phyloP scores from a whole-genome alignment of 2,329 filamentous ascomycete species.

The Colletotrichum sp. region DNA sequence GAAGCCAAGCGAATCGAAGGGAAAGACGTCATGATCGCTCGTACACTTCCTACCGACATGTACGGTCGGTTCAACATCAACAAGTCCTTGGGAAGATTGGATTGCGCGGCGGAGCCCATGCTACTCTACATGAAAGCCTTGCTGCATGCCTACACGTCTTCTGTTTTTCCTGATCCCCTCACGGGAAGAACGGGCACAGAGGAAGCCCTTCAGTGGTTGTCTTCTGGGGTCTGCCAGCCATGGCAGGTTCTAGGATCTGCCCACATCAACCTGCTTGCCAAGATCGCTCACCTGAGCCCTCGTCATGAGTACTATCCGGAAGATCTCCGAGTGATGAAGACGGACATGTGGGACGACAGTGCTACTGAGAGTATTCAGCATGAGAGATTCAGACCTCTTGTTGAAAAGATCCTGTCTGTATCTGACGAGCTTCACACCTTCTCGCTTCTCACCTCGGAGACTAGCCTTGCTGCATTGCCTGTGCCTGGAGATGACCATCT shows the following conservation, averaged over 20 bases:
- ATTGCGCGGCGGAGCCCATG: conserved; percentile 60
- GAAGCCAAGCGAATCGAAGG: neutral
- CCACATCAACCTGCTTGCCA: neutral
- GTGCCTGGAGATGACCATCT: conserved; percentile 24
- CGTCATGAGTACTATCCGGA: conserved; percentile 41
- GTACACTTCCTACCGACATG: conserved; percentile 32
- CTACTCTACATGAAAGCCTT: conserved; percentile 62
- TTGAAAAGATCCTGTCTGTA: conserved; percentile 30
- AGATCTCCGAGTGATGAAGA: conserved; percentile 36
- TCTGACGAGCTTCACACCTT: conserved; percentile 33
- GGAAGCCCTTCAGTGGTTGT: conserved; percentile 57
- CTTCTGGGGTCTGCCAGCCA: conserved; percentile 55
- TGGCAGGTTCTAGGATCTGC: conserved; percentile 41
- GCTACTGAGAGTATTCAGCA: conserved; percentile 41
- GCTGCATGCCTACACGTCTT: conserved; percentile 67
- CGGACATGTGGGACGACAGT: conserved; percentile 33
- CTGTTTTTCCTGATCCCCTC: conserved; percentile 59
- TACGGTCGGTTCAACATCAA: conserved; percentile 62
- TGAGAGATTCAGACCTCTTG: conserved; percentile 37
- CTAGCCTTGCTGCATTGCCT: conserved; percentile 12
- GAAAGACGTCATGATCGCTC: conserved; percentile 25
- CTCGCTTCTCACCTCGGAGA: neutral
- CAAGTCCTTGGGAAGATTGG: conserved; percentile 56
- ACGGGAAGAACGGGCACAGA: conserved; percentile 66
- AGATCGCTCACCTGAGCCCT: conserved; percentile 33